phyloP scores from a whole-genome alignment of 2,329 filamentous ascomycete species.

The Colletotrichum sublineola region DNA sequence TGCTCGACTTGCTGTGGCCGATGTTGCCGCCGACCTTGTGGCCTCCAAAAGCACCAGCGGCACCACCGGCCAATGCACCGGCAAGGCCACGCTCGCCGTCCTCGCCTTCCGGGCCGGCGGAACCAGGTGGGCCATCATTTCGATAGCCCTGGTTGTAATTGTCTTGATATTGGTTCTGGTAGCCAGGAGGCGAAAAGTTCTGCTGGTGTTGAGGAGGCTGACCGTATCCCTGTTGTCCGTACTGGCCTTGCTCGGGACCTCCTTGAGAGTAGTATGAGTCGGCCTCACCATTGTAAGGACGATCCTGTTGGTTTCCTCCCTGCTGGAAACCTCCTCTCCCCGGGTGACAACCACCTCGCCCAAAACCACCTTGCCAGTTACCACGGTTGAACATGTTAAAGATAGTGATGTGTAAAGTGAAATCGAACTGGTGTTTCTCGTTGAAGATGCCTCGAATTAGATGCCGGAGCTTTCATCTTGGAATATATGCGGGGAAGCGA shows the following conservation, averaged over 20 bases:
- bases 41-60: conserved; percentile 57
- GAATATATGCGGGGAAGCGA: conserved; percentile 32
- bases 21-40: conserved; percentile 57
- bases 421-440: not conserved
- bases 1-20: conserved; percentile 53
- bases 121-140: conserved; percentile 34
- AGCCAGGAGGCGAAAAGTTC: conserved; percentile 27
- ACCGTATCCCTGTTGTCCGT: conserved; percentile 34
- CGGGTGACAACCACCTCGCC: conserved; percentile 21
- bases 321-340: conserved; percentile 21
- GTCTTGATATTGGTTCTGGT: conserved; percentile 33
- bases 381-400: conserved; percentile 31
- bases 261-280: conserved; percentile 34
- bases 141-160: conserved; percentile 33
- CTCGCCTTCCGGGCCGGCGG: conserved; percentile 43
- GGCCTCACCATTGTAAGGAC: conserved; percentile 28
- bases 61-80: conserved; percentile 56
- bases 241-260: not conserved
- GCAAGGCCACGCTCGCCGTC: conserved; percentile 58
- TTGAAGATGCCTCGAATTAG: conserved; percentile 6
- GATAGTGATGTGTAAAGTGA: not conserved
- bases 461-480: not conserved
- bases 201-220: conserved; percentile 36
- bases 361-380: conserved; percentile 22
- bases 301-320: conserved; percentile 21